Base-by-base conservation (phyloP, 805 yeast genomes). In the Lipomyces yamadae region DNA sequence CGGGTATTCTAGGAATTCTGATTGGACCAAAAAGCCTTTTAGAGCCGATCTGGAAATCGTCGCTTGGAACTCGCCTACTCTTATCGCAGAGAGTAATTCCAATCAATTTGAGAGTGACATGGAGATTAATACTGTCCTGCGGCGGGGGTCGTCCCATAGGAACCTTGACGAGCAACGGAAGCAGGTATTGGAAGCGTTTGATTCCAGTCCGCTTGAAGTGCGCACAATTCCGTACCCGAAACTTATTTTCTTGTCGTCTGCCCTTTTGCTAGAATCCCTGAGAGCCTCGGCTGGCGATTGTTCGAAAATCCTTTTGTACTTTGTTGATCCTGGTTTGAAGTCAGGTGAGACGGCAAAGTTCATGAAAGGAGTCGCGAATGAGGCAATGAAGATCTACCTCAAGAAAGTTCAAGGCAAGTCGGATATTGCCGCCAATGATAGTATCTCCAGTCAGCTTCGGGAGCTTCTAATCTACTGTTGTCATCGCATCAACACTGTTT, bases 61-160 rank as follows among this genome's bases (percentile, higher is more conserved):
- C 71, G 98, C 99, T 0, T 85, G 89, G 75, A 90, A 85, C 74
- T 84, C 98, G 4, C 97, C 97, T 1, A 92, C 97, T 1, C 81
- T 92, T 61, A 96, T 96, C 0, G 88, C 95, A 1, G 96, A 90
- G 72, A 80, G 83, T 18, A 87, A 93, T 2, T 86, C 92, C 78
- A 87, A 89, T 74, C 87, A 92, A 74, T 88, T 94, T 11, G 99
- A 95, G 76, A 91, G 96, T 24, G 91, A 97, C 2, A 82, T 95
- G 69, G 98, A 95, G 74, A 83, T 95, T 81, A 95, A 95, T 75
- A 89, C 97, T 0, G 92, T 95, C 35, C 82, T 95, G 62, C 85
- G 96, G 75, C 84, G 98, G 68, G 97, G 97, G 13, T 88, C 97
- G 0, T 90, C 97, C 1, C 89, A 89, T 73, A 87, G 86, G 65